Base-by-base conservation (phyloP, 208 protist genomes). In the Acanthamoeba triangularis region DNA sequence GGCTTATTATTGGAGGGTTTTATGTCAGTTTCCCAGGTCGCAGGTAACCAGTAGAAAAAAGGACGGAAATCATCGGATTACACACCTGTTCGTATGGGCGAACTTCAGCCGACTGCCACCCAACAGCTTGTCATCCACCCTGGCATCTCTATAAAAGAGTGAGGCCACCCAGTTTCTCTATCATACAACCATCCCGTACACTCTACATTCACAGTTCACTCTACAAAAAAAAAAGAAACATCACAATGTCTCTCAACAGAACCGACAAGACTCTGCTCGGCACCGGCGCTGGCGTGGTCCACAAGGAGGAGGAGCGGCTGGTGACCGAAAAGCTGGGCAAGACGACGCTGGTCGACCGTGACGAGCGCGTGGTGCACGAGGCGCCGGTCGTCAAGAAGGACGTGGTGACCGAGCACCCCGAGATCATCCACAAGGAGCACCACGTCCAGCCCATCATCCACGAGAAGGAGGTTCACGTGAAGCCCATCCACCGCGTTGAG, bases 381-480 rank as follows among this genome's bases (percentile, higher is more conserved):
- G 47, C 35, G 76, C 76, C 76, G 37, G 59, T 85, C 35, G 44
- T 59, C 13, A 85, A 85, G 76, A 85, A 85, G 76, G 47, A 85
- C 18, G 76, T 85, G 23, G 76, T 85, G 2, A 23, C 14, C 41
- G 76, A 85, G 20, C 76, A 85, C 30, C 76, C 76, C 0, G 76
- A 59, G 44, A 47, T 59, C 25, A 6, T 85, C 76, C 76, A 85
- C 44, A 23, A 85, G 23, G 76, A 85, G 44, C 76, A 85, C 47
- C 76, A 85, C 44, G 41, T 85, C 7, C 76, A 85, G 76, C 76
- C 76, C 44, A 56, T 85, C 44, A 56, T 85, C 76, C 44, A 85
- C 23, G 76, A 59, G 76, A 85, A 49, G 44, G 76, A 85, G 41
- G 28, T 23, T 1, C 76, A 85, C 47, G 44, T 85, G 13, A 23